Evolutionary conservation across 345 rosid genomes (phyloP).

Genomic region (Rhodamnia argentea): DNA sequence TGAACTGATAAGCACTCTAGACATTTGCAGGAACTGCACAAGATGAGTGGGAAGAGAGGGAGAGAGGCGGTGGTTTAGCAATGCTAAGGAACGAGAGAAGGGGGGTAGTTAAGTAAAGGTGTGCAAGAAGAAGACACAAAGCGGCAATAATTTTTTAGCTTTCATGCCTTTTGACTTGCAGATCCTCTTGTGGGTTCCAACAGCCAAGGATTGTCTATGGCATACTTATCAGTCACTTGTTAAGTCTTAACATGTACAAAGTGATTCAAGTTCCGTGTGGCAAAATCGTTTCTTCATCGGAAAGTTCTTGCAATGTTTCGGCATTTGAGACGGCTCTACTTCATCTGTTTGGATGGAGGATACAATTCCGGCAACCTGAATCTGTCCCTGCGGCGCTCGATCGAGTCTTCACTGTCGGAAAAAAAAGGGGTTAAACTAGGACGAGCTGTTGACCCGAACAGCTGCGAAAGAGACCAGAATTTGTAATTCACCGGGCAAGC

Average conservation of each 20-base stretch:
- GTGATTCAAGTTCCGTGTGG: not conserved
- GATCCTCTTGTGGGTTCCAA: not conserved
- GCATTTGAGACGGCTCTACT: no score
- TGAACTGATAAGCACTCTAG: slow-evolving; percentile 38
- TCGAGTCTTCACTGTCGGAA: no score
- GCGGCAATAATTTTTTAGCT: slow-evolving; percentile 14
- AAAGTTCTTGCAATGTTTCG: not conserved
- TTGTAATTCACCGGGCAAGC: no score
- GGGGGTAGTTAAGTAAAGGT: slow-evolving; percentile 7
- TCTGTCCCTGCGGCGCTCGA: no score
- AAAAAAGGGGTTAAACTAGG: no score
- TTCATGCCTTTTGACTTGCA: slow-evolving; percentile 18
- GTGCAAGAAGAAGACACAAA: not conserved
- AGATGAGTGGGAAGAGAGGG: slow-evolving; percentile 1
- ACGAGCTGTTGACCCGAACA: no score
- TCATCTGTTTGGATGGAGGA: no score
- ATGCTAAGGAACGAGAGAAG: slow-evolving; percentile 13
- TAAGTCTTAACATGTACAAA: not conserved
- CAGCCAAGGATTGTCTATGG: not conserved
- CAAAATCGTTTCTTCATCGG: not conserved
- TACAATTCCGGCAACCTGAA: no score
- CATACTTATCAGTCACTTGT: not conserved
- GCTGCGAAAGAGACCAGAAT: no score
- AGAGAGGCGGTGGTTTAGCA: not conserved
- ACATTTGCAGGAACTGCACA: slow-evolving; percentile 43